phyloP scores from a whole-genome alignment of 306 rosid genomes.

The Malus orientalis region DNA sequence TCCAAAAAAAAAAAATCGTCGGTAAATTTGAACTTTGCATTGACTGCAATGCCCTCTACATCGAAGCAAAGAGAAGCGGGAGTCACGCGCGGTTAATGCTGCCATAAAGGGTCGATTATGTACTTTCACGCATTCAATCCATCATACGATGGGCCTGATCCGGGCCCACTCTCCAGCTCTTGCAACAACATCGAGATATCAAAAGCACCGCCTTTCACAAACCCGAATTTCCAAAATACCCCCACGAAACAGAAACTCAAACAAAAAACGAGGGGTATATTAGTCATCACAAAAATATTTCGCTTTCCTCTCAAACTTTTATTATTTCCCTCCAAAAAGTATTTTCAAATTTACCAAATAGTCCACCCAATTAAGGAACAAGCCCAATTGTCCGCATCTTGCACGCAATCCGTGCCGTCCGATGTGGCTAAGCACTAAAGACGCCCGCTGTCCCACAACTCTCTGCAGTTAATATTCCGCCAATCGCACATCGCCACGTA shows the following conservation, averaged over 20 bases:
- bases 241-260: background rate
- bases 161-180: background rate
- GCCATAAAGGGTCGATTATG: slow-evolving; percentile 13
- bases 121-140: slow-evolving; percentile 16
- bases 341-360: slow-evolving; percentile 8
- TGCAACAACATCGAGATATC: background rate
- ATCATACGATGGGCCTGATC: slow-evolving; percentile 17
- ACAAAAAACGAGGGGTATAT: background rate
- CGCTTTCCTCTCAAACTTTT: slow-evolving; percentile 12
- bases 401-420: slow-evolving; percentile 40
- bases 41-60: slow-evolving; percentile 12
- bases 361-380: slow-evolving; percentile 1
- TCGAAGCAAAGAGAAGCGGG: background rate
- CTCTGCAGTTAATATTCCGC: background rate
- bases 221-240: background rate
- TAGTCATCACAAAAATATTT: background rate
- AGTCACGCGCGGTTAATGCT: slow-evolving; percentile 23
- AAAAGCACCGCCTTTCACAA: background rate
- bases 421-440: slow-evolving; percentile 19
- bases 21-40: background rate
- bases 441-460: background rate
- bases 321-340: slow-evolving; percentile 8
- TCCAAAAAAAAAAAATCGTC: too few species aligned
- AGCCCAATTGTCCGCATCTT: background rate
- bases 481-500: slow-evolving; percentile 1